phyloP scores from a whole-genome alignment of 2,329 filamentous ascomycete species.

The Phoma sp. region DNA sequence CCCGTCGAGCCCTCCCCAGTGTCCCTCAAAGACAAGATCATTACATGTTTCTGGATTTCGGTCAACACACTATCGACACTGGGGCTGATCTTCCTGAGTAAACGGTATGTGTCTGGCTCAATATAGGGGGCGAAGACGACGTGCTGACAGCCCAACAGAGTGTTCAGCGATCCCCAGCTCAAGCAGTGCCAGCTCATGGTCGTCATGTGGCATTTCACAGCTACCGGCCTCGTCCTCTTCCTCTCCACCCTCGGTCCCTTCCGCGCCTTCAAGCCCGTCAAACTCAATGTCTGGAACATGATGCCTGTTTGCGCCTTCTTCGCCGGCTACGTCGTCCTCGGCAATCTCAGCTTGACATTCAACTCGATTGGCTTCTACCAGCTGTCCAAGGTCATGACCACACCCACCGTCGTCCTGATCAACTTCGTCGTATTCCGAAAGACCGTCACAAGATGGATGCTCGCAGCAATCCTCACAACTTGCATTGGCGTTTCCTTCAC shows the following conservation, averaged over 20 bases:
- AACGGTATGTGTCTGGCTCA: slow-evolving; percentile 45
- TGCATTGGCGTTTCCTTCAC: slow-evolving; percentile 56
- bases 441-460: slow-evolving; percentile 51
- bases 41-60: slow-evolving; percentile 51
- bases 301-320: slow-evolving; percentile 57
- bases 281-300: slow-evolving; percentile 54
- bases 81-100: slow-evolving; percentile 55
- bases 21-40: slow-evolving; percentile 47
- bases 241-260: slow-evolving; percentile 53
- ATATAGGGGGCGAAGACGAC: neutral
- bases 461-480: slow-evolving; percentile 51
- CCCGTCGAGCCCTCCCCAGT: slow-evolving; percentile 33
- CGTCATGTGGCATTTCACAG: slow-evolving; percentile 58
- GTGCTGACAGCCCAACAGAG: slow-evolving; percentile 45
- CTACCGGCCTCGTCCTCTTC: slow-evolving; percentile 54
- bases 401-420: slow-evolving; percentile 55
- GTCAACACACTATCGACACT: slow-evolving; percentile 56
- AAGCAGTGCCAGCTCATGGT: slow-evolving; percentile 56
- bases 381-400: slow-evolving; percentile 59
- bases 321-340: slow-evolving; percentile 56
- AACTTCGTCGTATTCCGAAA: slow-evolving; percentile 55
- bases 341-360: slow-evolving; percentile 56
- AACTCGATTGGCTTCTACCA: slow-evolving; percentile 59
- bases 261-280: slow-evolving; percentile 55
- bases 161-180: slow-evolving; percentile 55